Base-by-base conservation (phyloP, 139 green algal genomes). In the Ulvella scutata region DNA sequence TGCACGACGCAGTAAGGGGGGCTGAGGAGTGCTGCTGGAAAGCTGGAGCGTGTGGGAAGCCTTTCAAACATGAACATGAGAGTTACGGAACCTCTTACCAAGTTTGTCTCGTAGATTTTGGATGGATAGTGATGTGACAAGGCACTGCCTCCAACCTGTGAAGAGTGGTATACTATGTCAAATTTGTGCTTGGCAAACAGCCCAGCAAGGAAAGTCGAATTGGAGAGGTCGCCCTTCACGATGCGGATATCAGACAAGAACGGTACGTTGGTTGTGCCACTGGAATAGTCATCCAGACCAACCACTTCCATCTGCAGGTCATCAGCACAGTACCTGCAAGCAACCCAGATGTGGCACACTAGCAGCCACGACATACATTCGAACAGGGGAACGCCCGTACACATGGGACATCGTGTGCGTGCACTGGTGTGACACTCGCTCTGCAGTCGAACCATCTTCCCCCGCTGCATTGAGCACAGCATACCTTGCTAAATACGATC, bases 161-260 rank as follows among this genome's bases (percentile, higher is more conserved):
- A 36, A 26, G 51, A n/a, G 17, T 67, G 51, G 51, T 36, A 67
- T n/a, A 67, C 33, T n/a, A 67, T 26, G 20, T 67, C 51, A 67
- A 67, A 67, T n/a, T 6, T 31, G 51, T 67, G 51, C 51, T 67
- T 67, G 51, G 51, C 51, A 67, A 67, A 67, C n/a, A 67, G 31
- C n/a, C 51, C 51, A 34, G 51, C 51, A n/a, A 67, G 51, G 51
- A 67, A 67, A 26, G 51, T 67, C 51, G 51, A 67, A 26, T 67
- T 67, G 9, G 51, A n/a, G 20, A 67, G 10, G 51, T 67, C 51
- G 33, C 51, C 51, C 17, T 67, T 67, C n/a, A 67, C 7, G 51
- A 67, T 67, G 51, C 51, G 51, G 51, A 67, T 67, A 26, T 67
- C 51, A 13, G 51, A 67, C 51, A 67, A 26, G 51, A 67, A 67